Conservation (phyloP, 331 rosid species). For the Telfairia occidentalis region DNA sequence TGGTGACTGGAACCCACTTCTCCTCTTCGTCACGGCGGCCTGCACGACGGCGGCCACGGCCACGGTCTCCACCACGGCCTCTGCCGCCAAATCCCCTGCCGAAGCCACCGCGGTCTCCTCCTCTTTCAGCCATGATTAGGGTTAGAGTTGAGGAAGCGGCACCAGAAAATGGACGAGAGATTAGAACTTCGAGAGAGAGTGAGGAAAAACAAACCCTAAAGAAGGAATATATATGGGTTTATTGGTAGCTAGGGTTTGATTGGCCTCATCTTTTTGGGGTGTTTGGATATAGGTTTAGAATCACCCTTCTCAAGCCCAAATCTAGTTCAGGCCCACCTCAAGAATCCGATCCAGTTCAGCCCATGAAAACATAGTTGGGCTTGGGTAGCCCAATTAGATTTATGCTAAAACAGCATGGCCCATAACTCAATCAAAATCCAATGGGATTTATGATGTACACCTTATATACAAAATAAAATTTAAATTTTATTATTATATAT, state of each 20-base stretch:
- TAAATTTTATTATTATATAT: no score
- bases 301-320: neutral
- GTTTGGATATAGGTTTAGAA: neutral
- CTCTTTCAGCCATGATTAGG: conserved; percentile 46
- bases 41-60: conserved; percentile 40
- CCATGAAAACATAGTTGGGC: neutral
- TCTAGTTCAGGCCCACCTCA: neutral
- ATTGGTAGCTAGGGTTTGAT: neutral
- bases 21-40: conserved; percentile 58
- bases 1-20: conserved; percentile 76
- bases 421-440: neutral
- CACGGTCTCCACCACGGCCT: conserved; percentile 44
- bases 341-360: neutral
- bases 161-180: neutral
- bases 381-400: neutral
- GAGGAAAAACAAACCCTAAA: neutral
- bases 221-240: neutral
- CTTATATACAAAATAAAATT: no score
- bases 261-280: neutral
- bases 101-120: conserved; percentile 51
- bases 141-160: neutral
- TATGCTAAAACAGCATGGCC: neutral
- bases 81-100: conserved; percentile 50
- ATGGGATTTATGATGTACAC: no score
- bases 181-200: neutral